Conservation (phyloP, 2,329 filamentous ascomycete genomes). For the Colletotrichum tropicale region DNA sequence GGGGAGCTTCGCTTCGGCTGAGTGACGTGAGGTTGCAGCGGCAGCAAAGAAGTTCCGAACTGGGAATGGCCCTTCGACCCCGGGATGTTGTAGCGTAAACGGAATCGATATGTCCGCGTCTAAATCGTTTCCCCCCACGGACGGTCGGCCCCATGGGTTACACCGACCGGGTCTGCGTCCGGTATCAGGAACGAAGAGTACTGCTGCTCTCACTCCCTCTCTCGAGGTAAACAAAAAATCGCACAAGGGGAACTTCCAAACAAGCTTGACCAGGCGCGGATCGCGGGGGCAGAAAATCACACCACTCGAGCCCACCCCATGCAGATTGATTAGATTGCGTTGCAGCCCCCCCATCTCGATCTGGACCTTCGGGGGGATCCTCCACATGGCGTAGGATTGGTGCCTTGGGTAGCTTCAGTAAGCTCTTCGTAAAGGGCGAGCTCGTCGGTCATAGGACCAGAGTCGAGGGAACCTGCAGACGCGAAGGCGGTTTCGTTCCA, state of each 20-base stretch:
- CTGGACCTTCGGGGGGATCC: background rate
- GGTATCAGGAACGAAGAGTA: background rate
- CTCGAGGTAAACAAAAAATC: background rate
- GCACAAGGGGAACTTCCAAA: background rate
- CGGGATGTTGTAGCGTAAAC: background rate
- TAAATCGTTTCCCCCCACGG: background rate
- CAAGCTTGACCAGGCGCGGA: background rate
- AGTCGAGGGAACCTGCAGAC: background rate
- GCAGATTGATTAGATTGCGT: slow-evolving; percentile 14
- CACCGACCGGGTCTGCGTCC: background rate
- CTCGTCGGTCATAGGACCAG: background rate
- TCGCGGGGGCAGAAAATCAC: slow-evolving; percentile 5
- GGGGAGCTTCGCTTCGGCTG: background rate
- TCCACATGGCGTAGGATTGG: background rate
- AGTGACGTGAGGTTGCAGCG: slow-evolving; percentile 16
- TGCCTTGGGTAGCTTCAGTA: background rate
- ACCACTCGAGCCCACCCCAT: background rate
- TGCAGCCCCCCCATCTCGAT: slow-evolving; percentile 13
- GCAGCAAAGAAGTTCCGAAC: background rate
- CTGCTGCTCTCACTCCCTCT: background rate
- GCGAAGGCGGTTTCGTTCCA: background rate
- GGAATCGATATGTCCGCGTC: slow-evolving; percentile 17
- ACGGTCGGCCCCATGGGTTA: background rate
- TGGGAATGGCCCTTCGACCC: background rate
- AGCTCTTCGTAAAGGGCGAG: background rate